Conservation (phyloP, 2,329 filamentous ascomycete genomes). For the Fusarium zealandicum region DNA sequence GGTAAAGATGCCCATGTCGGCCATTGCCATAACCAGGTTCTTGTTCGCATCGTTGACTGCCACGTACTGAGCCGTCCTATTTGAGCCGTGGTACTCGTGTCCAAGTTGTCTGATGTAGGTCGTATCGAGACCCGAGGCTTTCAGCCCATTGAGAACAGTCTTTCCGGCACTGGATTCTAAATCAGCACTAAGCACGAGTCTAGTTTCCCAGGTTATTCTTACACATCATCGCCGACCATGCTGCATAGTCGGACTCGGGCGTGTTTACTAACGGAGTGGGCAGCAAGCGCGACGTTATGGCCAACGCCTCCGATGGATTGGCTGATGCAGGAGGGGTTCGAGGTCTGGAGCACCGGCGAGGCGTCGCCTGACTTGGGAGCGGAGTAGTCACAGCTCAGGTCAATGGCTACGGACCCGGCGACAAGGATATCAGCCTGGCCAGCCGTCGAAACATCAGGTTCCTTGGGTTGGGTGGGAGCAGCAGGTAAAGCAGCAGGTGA, state of each 20-base stretch:
- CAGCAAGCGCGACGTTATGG: constrained; percentile 87
- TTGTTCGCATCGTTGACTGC: constrained; percentile 86
- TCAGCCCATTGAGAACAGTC: constrained; percentile 72
- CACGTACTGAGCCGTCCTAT: constrained; percentile 87
- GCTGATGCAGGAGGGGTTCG: constrained; percentile 81
- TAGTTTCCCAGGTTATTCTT: constrained; percentile 40
- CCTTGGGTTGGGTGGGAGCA: constrained; percentile 22
- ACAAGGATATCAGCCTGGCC: constrained; percentile 74
- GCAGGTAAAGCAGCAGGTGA: constrained; percentile 26
- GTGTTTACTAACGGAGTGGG: constrained; percentile 69
- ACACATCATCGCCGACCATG: constrained; percentile 80
- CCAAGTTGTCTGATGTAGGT: constrained; percentile 67
- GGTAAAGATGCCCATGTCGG: constrained; percentile 90
- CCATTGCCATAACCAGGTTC: constrained; percentile 90
- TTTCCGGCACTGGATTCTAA: constrained; percentile 67
- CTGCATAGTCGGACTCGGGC: constrained; percentile 77
- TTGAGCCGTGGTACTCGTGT: constrained; percentile 56
- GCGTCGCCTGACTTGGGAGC: constrained; percentile 37
- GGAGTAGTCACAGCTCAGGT: constrained; percentile 81
- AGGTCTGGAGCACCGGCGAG: constrained; percentile 72
- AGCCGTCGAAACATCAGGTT: constrained; percentile 14
- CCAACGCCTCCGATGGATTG: constrained; percentile 92
- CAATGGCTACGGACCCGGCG: constrained; percentile 87
- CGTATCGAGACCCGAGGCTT: constrained; percentile 68
- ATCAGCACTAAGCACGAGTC: constrained; percentile 11